Conservation (phyloP, 768 basidiomycete species). For the Suillus decipiens region DNA sequence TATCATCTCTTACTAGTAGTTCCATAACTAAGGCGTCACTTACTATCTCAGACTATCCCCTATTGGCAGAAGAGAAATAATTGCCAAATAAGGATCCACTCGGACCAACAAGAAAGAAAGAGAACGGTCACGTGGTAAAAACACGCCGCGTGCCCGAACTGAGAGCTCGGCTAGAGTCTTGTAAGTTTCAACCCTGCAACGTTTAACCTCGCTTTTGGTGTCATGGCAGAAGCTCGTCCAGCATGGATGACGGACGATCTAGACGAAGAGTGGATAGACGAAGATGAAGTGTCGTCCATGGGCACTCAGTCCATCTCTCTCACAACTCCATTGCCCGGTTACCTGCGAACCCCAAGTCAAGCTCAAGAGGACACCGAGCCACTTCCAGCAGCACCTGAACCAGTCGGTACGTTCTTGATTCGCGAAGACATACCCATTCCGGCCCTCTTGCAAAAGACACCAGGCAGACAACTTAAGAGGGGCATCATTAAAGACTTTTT, state of each 20-base stretch:
- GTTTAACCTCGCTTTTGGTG: conserved; percentile 11
- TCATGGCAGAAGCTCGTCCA: conserved; percentile 39
- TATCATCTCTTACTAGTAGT: not conserved
- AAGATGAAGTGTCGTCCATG: conserved; percentile 35
- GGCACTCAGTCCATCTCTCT: conserved; percentile 61
- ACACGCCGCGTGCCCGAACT: conserved; percentile 1
- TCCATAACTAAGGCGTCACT: not conserved
- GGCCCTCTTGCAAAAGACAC: conserved; percentile 65
- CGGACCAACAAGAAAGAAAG: conserved; percentile 19
- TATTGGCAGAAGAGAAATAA: conserved; percentile 15
- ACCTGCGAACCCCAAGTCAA: conserved; percentile 43
- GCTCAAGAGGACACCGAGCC: conserved; percentile 35
- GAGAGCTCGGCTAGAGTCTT: not conserved
- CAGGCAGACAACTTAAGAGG: conserved; percentile 56
- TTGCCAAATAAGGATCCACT: conserved; percentile 20
- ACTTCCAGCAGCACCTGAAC: conserved; percentile 30
- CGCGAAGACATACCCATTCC: conserved; percentile 62
- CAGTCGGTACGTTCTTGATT: conserved; percentile 74
- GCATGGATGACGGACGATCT: conserved; percentile 91
- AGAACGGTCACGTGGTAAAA: conserved; percentile 32
- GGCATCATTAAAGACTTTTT: conserved; percentile 80
- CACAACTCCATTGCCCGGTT: conserved; percentile 54
- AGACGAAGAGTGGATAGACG: conserved; percentile 88
- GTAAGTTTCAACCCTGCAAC: not conserved
- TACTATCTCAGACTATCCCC: conserved; percentile 1